Percentiles rank a stretch among this genome's conserved stretches.
These are phyloP conservation scores for Lentinus tigrinus DNA, from an alignment of 768 basidiomycete genomes.

Conservation along the genomic window DNA sequence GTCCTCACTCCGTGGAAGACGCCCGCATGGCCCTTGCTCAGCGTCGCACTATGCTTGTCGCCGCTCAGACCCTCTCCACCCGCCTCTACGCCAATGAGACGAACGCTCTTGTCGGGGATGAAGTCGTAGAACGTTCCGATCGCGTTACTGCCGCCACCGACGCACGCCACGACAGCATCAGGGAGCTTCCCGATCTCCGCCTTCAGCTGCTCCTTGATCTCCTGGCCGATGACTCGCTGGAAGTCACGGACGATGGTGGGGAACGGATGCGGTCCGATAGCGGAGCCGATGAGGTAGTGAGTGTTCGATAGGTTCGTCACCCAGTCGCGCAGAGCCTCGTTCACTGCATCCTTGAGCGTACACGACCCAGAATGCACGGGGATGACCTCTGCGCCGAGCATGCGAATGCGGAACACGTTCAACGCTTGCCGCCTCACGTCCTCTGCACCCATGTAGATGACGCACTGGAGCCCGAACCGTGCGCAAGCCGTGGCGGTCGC, in stretches of 20 bases:
- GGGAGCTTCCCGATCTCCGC: conserved; percentile 81
- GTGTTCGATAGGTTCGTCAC: conserved; percentile 93
- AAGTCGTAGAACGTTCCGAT: conserved; percentile 99
- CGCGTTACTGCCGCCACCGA: conserved; percentile 96
- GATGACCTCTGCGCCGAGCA: conserved; percentile 94
- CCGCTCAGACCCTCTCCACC: conserved; percentile 96
- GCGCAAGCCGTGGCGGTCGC: conserved; percentile 99
- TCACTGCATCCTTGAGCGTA: conserved; percentile 97
- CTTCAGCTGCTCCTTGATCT: conserved; percentile 86
- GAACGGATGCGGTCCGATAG: conserved; percentile 98
- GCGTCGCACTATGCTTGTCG: conserved; percentile 87
- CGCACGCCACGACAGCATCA: conserved; percentile 93
- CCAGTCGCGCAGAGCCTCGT: conserved; percentile 98
- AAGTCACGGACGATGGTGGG: conserved; percentile 98
- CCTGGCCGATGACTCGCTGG: conserved; percentile 91
- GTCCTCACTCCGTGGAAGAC: conserved; percentile 96
- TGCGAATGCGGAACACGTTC: conserved; percentile 97
- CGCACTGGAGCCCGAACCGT: conserved; percentile 91
- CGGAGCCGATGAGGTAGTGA: conserved; percentile 96
- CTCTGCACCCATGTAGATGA: conserved; percentile 98
- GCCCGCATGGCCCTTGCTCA: conserved; percentile 87
- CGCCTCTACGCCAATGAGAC: conserved; percentile 92
- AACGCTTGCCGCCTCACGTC: conserved; percentile 94
- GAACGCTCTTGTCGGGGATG: conserved; percentile 82
- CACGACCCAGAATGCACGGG: conserved; percentile 92